Base-by-base conservation (phyloP, 2,329 filamentous ascomycete genomes). In the Arthrobotrys pseudoclavata region DNA sequence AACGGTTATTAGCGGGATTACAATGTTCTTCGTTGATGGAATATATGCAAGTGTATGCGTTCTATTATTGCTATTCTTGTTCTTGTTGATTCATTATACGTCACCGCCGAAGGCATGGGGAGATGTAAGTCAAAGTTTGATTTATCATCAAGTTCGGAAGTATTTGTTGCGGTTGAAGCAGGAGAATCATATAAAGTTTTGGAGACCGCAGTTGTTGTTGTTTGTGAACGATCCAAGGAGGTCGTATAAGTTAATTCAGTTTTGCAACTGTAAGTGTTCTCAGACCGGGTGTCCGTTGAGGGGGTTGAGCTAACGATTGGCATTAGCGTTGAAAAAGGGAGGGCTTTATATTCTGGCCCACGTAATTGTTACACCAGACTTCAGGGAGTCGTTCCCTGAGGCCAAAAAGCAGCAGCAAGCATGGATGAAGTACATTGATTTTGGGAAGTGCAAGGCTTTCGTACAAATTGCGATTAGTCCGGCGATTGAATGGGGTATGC, bases 21-120 rank as follows among this genome's bases (percentile, higher is more conserved):
- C 91, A 79, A 97, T 97, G 93, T 94, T 96, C 83, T 96, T 96
- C 82, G 93, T 96, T 24, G 92, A 96, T 82, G 91, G 91, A 29
- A 87, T 93, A 0, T 95, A 94, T 80, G 93, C 93, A 0, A 89
- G 90, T 0, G 89, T 89, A 0, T 94, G 92, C 61, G 90, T 96
- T 18, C 90, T 88, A 12, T 85, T 94, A 18, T 85, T 96, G 6
- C 86, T 95, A 6, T 84, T 92, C n/a, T 86, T 97, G 1, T 97
- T 97, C 82, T 84, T 94, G 15, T 84, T 96, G 37, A 96, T 97
- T 29, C 93, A 97, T 82, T 97, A 95, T 80, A 90, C 91, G 0
- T 91, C 91, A 34, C 92, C 92, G 0, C 93, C 93, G 0, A 97
- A 96, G 82, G 89, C 91, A 40, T 97, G 93, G 93, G 93, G 93